Base-by-base conservation (phyloP, 2,329 filamentous ascomycete genomes). In the Cucurbitaria berberidis region DNA sequence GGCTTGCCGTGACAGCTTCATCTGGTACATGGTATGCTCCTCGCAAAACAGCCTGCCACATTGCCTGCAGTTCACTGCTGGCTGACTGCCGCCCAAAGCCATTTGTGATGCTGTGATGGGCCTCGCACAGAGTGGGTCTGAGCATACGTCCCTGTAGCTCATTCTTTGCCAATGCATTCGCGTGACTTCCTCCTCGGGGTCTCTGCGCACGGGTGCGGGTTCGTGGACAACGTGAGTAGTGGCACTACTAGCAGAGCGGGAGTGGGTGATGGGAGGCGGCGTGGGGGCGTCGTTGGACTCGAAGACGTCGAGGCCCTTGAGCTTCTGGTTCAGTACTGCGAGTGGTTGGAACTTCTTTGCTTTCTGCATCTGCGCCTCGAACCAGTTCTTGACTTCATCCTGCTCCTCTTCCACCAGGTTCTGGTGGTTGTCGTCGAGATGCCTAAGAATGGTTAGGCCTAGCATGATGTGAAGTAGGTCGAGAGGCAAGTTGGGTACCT, bases 11-110 rank as follows among this genome's bases (percentile, higher is more conserved):
- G 93, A 96, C 10, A 99, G 82, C 80, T 96, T 97, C 90, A 98
- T 98, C 78, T 99, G 93, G 71, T 98, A 99, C 93, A 99, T 96
- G 46, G 95, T 98, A 74, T 99, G 95, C 64, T 93, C 90, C 70
- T 98, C 95, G 75, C 95, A 99, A 72, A 98, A 99, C 35, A 99
- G 78, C 64, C 89, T 88, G 6, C 95, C 95, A 68, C 95, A 99
- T 59, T 93, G 91, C 59, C 95, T 84, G 75, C 95, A 99, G 74
- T 99, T 97, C 66, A 99, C 87, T 67, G 84, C 92, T 16, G 92
- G 91, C 66, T 89, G 93, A 6, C 89, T 83, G 2, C 89, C 83
- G 0, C 91, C 92, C 5, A 99, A 78, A 22, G 87, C 84, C 74
- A 89, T 90, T 26, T 69, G 67, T 21, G 71, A 68, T 7, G 44